Evolutionary conservation across 495 filamentous ascomycete genomes (phyloP).

Genomic region (Lineolata rhizophorae): DNA sequence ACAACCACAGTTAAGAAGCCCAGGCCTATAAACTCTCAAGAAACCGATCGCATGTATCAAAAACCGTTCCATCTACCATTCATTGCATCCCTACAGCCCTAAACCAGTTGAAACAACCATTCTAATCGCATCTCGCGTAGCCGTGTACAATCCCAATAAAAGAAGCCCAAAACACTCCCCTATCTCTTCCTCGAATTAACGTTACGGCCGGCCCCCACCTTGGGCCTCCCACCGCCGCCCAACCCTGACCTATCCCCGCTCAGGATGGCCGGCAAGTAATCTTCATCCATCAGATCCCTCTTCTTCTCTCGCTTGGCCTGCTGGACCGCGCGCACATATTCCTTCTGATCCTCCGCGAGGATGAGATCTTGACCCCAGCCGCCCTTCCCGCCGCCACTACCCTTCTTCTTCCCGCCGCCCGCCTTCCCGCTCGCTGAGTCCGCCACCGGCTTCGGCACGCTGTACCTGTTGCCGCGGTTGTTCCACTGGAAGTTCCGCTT

Average conservation of each 20-base stretch:
- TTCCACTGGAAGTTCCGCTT: conserved; percentile 96
- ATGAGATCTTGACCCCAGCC: conserved; percentile 72
- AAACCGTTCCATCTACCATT: no score
- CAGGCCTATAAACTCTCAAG: no score
- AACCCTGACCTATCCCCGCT: conserved; percentile 41
- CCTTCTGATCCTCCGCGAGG: conserved; percentile 88
- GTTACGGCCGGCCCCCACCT: conserved; percentile 67
- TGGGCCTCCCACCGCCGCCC: conserved; percentile 38
- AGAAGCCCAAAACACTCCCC: conserved; percentile 5
- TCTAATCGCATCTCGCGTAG: no score
- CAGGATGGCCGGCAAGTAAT: conserved; percentile 73
- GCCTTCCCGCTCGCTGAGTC: conserved; percentile 55
- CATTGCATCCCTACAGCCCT: no score
- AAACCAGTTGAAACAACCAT: no score
- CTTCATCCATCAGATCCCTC: conserved; percentile 81
- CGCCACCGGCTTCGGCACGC: conserved; percentile 73
- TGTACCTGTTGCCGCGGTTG: conserved; percentile 70
- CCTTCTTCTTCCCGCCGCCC: conserved; percentile 26
- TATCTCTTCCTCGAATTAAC: conserved; percentile 62
- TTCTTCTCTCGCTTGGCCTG: conserved; percentile 43
- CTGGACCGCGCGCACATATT: conserved; percentile 45
- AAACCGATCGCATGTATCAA: no score
- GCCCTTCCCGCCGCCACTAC: conserved; percentile 68
- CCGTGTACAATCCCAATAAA: no score
- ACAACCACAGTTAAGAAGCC: no score